Percentiles rank a stretch among this genome's conserved stretches.
Conservation (phyloP, 2,329 filamentous ascomycete species). For the Colletotrichum coccodes region DNA sequence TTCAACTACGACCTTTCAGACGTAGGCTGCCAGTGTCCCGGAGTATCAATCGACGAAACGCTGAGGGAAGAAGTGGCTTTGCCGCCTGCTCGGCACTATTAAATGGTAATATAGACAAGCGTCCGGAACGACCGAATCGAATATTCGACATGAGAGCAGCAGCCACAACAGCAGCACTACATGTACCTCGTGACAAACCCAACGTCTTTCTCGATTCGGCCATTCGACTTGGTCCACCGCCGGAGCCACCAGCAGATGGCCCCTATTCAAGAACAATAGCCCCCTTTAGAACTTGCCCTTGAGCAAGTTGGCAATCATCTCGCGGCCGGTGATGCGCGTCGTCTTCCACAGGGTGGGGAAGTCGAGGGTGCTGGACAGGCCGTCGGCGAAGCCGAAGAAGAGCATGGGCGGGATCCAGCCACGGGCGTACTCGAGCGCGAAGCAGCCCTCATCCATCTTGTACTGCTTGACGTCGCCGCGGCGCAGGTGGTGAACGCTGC, state of each 20-base stretch:
- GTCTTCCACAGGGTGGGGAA: slow-evolving; percentile 87
- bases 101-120: slow-evolving; percentile 10
- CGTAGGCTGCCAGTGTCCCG: neutral
- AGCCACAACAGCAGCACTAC: neutral
- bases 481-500: slow-evolving; percentile 76
- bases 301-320: slow-evolving; percentile 81
- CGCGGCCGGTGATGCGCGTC: slow-evolving; percentile 75
- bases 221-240: neutral
- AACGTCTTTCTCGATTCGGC: neutral
- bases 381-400: slow-evolving; percentile 88
- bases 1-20: neutral
- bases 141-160: slow-evolving; percentile 3
- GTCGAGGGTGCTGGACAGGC: slow-evolving; percentile 82
- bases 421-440: slow-evolving; percentile 84
- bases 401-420: slow-evolving; percentile 96
- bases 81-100: slow-evolving; percentile 10
- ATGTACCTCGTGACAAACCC: neutral
- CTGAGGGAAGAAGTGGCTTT: neutral
- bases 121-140: neutral
- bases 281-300: slow-evolving; percentile 72
- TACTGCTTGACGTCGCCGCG: slow-evolving; percentile 84
- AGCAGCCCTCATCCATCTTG: slow-evolving; percentile 80
- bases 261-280: too few species aligned
- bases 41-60: neutral
- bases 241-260: neutral